Conservation (phyloP, 768 basidiomycete genomes). For the button mushroom (Agaricus bisporus) region DNA sequence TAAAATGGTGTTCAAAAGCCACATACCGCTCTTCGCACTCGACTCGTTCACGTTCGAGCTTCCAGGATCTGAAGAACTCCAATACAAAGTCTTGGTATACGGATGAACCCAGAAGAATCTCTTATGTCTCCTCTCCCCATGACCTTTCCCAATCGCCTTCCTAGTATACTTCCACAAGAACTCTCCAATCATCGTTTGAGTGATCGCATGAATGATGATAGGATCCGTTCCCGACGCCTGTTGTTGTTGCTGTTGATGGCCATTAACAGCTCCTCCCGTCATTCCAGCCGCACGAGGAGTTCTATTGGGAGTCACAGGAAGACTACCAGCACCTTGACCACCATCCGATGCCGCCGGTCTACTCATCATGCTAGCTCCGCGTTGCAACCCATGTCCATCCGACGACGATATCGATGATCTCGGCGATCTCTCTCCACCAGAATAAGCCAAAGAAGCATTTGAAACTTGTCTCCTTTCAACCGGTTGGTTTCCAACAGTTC, state of each 20-base stretch:
- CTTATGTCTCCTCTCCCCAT: slow-evolving; percentile 85
- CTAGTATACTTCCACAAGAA: slow-evolving; percentile 98
- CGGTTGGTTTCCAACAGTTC: slow-evolving; percentile 16
- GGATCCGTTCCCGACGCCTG: slow-evolving; percentile 65
- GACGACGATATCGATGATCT: slow-evolving; percentile 83
- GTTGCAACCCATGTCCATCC: slow-evolving; percentile 32
- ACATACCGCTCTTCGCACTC: slow-evolving; percentile 94
- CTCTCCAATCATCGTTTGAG: slow-evolving; percentile 99
- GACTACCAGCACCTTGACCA: slow-evolving; percentile 10
- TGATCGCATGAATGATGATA: slow-evolving; percentile 89
- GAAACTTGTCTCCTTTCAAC: slow-evolving; percentile 52
- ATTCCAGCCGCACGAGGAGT: slow-evolving; percentile 29
- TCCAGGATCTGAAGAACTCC: slow-evolving; percentile 93
- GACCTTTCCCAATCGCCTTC: slow-evolving; percentile 80
- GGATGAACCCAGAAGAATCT: slow-evolving; percentile 99
- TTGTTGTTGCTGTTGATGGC: too few relatives aligned
- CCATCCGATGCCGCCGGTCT: slow-evolving; percentile 19
- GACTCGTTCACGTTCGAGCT: slow-evolving; percentile 84
- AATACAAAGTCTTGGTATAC: slow-evolving; percentile 96
- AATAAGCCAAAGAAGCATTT: slow-evolving; percentile 55
- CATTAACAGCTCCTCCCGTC: too few relatives aligned
- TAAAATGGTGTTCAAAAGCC: slow-evolving; percentile 8
- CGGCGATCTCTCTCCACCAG: slow-evolving; percentile 49
- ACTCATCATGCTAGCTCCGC: slow-evolving; percentile 19
- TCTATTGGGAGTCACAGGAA: slow-evolving; percentile 42